Conservation (phyloP, 495 filamentous ascomycete species). For the Penicillium longicatenatum region DNA sequence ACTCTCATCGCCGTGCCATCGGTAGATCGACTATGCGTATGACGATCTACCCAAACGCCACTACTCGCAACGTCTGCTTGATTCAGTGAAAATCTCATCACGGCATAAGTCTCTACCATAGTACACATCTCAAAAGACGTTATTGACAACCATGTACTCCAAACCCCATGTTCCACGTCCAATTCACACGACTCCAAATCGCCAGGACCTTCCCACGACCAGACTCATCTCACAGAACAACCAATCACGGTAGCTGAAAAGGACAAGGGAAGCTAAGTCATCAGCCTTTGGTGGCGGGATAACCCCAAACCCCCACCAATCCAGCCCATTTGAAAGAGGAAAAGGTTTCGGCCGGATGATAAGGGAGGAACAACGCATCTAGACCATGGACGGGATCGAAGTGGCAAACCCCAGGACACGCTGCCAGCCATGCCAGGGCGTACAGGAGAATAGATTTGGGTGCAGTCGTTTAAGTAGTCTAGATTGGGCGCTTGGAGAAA, state of each 20-base stretch:
- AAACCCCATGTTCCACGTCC: no score
- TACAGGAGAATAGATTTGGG: not conserved
- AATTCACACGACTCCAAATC: not conserved
- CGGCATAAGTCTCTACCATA: no score
- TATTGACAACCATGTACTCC: no score
- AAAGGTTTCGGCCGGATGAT: conserved; percentile 9
- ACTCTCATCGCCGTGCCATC: no score
- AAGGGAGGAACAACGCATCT: not conserved
- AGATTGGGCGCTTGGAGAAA: not conserved
- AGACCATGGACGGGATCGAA: not conserved
- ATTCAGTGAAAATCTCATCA: no score
- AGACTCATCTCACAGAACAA: not conserved
- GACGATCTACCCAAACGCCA: not conserved
- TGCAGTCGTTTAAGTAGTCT: not conserved
- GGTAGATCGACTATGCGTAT: not conserved
- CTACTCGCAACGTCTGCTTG: not conserved
- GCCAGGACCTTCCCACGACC: not conserved
- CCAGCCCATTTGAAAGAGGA: not conserved
- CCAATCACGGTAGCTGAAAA: not conserved
- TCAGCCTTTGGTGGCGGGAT: not conserved
- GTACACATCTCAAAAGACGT: no score
- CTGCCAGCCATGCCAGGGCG: not conserved
- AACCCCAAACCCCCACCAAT: not conserved
- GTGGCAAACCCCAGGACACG: conserved; percentile 8
- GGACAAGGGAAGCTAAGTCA: not conserved